phyloP scores from a whole-genome alignment of 306 rosid species.

The Ormosia semicastrata region DNA sequence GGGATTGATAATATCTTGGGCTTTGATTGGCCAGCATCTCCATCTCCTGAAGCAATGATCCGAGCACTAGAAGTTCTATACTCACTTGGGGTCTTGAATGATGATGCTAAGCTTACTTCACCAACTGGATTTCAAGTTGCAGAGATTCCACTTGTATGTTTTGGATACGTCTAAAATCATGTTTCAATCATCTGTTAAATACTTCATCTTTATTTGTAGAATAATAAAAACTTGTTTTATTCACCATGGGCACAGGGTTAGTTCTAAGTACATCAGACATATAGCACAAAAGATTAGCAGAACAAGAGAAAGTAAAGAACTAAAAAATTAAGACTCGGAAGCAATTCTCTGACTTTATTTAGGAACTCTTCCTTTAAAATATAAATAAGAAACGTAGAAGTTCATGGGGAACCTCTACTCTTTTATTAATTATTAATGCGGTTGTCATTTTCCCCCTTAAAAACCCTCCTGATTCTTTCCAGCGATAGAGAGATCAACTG shows the following conservation, averaged over 20 bases:
- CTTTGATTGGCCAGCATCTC: conserved; percentile 98
- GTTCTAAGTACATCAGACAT: conserved; percentile 5
- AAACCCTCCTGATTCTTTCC: neutral
- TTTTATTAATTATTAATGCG: neutral
- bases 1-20: conserved; percentile 95
- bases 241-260: conserved; percentile 2
- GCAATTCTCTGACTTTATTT: neutral
- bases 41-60: conserved; percentile 94
- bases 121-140: conserved; percentile 96
- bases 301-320: neutral
- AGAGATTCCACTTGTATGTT: conserved; percentile 90
- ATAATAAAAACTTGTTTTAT: neutral
- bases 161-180: conserved; percentile 9
- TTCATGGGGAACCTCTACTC: neutral
- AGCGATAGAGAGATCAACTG: neutral
- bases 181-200: conserved; percentile 21
- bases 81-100: conserved; percentile 86
- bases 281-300: neutral
- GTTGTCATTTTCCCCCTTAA: neutral
- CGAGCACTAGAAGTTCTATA: conserved; percentile 90
- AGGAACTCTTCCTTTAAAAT: neutral
- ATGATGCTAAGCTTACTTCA: conserved; percentile 93
- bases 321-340: neutral
- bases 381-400: neutral
- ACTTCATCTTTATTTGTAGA: conserved; percentile 10